Conservation (phyloP, 345 rosid species). For the Excoecaria cochinchinensis region DNA sequence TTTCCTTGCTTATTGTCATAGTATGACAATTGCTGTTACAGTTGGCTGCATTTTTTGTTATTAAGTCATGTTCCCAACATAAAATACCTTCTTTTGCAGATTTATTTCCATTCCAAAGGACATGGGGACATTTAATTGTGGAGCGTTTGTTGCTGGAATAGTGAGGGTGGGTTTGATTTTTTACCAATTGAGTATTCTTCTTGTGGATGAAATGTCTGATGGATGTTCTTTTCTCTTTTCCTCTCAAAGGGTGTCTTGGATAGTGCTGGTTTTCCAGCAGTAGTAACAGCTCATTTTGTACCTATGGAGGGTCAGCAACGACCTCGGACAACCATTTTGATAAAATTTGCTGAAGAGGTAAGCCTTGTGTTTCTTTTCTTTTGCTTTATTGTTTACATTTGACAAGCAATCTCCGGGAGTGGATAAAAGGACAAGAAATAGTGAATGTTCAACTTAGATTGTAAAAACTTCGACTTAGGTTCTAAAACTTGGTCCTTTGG, state of each 20-base stretch:
- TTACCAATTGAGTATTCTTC: conserved; percentile 5
- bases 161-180: conserved; percentile 60
- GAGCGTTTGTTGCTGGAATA: conserved; percentile 99
- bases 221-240: conserved; percentile 1
- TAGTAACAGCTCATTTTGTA: conserved; percentile 97
- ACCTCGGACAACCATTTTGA: too few relatives aligned
- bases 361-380: neutral
- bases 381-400: neutral
- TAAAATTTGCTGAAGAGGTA: conserved; percentile 98
- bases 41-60: neutral
- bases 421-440: neutral
- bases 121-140: conserved; percentile 98
- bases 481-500: too few relatives aligned
- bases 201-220: conserved; percentile 21
- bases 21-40: neutral
- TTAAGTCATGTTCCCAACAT: neutral
- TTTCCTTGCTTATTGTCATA: neutral
- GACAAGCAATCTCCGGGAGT: neutral
- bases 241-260: conserved; percentile 83
- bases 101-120: conserved; percentile 96
- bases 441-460: too few relatives aligned
- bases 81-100: conserved; percentile 30
- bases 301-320: conserved; percentile 98
- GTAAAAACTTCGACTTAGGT: too few relatives aligned
- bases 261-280: conserved; percentile 89